Percentiles rank a stretch among this genome's conserved stretches.
phyloP scores from a whole-genome alignment of 129 eudicot species.

The Arctium lappa region DNA sequence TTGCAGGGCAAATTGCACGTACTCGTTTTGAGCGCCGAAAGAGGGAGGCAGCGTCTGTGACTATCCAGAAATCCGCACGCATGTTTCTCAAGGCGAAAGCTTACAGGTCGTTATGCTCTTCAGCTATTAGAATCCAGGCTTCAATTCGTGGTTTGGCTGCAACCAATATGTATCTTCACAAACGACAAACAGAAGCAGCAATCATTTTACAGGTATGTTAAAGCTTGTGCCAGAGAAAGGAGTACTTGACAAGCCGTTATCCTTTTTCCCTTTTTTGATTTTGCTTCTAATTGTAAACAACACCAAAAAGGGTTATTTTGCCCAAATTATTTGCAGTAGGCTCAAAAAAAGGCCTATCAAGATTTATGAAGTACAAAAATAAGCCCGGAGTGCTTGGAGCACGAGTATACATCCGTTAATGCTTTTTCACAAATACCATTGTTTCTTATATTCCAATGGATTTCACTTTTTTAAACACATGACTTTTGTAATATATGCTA shows the following conservation, averaged over 20 bases:
- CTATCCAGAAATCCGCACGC: conserved; percentile 56
- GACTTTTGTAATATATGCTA: no score
- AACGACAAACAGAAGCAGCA: conserved; percentile 52
- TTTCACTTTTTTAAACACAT: no score
- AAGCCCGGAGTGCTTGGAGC: not conserved
- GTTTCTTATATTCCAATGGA: no score
- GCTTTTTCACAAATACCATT: no score
- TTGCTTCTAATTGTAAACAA: not conserved
- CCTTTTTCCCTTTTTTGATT: not conserved
- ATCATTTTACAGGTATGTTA: conserved; percentile 54
- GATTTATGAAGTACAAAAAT: not conserved
- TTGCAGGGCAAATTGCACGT: conserved; percentile 64
- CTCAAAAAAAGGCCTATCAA: not conserved
- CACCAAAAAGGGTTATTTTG: not conserved
- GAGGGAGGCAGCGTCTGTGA: conserved; percentile 61
- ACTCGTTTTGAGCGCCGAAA: conserved; percentile 33
- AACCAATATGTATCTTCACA: conserved; percentile 34
- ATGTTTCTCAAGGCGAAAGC: conserved; percentile 43
- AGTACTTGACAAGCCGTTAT: not conserved
- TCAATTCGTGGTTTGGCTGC: conserved; percentile 70
- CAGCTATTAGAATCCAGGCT: conserved; percentile 59
- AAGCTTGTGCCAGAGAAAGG: not conserved
- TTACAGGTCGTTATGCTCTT: conserved; percentile 36
- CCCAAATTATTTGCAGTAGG: not conserved
- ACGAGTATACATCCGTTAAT: no score